Evolutionary conservation across 208 protist genomes (phyloP).

Genomic region (Endotrypanum monterogeii): DNA sequence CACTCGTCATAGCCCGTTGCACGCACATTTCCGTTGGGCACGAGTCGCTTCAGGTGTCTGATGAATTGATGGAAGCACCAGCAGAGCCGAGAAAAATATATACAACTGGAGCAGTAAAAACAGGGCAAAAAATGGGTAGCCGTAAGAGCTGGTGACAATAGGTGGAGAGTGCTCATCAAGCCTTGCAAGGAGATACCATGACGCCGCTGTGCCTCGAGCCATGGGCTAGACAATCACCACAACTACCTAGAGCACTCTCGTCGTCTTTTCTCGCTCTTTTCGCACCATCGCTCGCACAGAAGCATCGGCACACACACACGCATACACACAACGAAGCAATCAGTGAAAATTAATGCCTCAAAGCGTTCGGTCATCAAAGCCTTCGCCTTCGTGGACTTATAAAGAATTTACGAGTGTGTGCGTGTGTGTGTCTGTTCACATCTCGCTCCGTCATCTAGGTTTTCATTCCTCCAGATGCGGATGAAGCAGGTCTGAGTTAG

Average conservation of each 20-base stretch:
- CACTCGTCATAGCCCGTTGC: too few relatives aligned
- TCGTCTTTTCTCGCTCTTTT: background rate
- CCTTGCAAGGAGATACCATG: background rate
- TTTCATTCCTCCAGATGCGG: background rate
- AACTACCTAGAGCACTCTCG: background rate
- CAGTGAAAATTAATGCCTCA: too few relatives aligned
- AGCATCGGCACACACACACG: background rate
- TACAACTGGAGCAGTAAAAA: too few relatives aligned
- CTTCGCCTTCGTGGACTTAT: background rate
- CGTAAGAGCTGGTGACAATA: background rate
- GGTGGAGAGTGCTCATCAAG: background rate
- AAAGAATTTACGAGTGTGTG: background rate
- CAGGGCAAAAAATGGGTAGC: background rate
- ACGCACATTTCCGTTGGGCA: too few relatives aligned
- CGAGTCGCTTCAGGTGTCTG: too few relatives aligned
- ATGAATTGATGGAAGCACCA: background rate
- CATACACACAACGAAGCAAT: too few relatives aligned
- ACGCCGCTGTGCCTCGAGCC: background rate
- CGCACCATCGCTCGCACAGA: background rate
- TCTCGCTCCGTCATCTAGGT: background rate
- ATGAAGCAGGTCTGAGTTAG: background rate
- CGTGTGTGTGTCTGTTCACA: background rate
- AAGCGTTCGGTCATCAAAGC: background rate
- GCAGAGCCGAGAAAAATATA: background rate
- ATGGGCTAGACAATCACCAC: background rate